Evolutionary conservation across 1,139 yeast species (phyloP), one percentile per base, ranked within the genome.

Genomic region (Geotrichum phurueaensis): DNA sequence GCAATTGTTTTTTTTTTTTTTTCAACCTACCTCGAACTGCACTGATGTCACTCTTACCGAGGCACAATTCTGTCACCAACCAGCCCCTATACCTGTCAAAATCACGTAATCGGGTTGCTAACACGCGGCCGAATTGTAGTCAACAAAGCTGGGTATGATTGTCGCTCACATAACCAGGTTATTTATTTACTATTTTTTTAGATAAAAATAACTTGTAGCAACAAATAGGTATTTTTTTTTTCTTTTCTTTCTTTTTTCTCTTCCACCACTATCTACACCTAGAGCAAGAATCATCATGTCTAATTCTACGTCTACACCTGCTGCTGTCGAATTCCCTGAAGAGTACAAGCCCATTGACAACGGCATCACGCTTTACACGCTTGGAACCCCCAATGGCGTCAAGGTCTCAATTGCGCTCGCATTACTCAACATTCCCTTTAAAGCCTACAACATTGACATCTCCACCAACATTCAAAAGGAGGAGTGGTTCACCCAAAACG

Each of bases 311-410:
- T 39, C 45, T 39, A 39, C 45, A 39, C 45, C 6, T 15, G 20
- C 45, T 3, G 45, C 45, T 13, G 45, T 39, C 89, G 22, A 77
- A n/a, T 51, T 29, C 52, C 20, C 25, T n/a, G 31, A 49, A 49
- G 27, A 23, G 7, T 56, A 51, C 48, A 55, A 51, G 9, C 59
- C 62, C 23, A 48, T 31, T 55, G 36, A 49, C 15, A 23, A 48
- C 29, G 62, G 59, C 13, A 64, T 78, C 58, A 78, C 78, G 54
- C 68, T 79, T 2, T 84, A 81, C 70, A 75, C 84, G 7, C 67
- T 72, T 9, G 73, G 76, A n/a, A 82, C 87, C 25, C 85, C 87
- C 45, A 84, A 84, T 67, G 87, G 87, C 2, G 73, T 72, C 66
- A 84, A 84, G 68, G 73, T 81, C 31, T 71, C 84, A 2, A 73